These are phyloP conservation scores for Rhypophila decipiens DNA, from an alignment of 495 filamentous ascomycete genomes.

Conservation along the genomic window DNA sequence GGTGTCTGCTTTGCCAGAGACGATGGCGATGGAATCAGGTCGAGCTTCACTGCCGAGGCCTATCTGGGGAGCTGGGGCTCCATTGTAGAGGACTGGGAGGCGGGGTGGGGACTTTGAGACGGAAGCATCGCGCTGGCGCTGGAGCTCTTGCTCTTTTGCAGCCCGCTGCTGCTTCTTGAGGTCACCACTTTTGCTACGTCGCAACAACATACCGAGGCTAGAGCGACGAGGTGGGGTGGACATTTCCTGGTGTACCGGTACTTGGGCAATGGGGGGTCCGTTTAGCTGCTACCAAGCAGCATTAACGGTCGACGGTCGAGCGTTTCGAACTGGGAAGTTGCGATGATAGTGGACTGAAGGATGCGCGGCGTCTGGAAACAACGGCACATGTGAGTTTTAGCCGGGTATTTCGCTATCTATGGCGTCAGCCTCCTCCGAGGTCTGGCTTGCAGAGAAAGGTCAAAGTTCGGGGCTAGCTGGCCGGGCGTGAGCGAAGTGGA, in stretches of 20 bases:
- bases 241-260: constrained; percentile 31
- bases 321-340: constrained; percentile 10
- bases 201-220: constrained; percentile 61
- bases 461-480: constrained; percentile 5
- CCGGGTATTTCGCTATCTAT: constrained; percentile 6
- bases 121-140: constrained; percentile 59
- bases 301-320: constrained; percentile 12
- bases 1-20: constrained; percentile 46
- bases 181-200: constrained; percentile 75
- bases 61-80: constrained; percentile 52
- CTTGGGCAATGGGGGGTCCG: constrained; percentile 5
- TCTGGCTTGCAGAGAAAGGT: background rate
- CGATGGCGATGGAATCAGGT: constrained; percentile 58
- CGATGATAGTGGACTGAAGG: constrained; percentile 8
- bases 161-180: constrained; percentile 59
- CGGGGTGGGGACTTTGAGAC: constrained; percentile 68
- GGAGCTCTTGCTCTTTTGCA: constrained; percentile 56
- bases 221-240: constrained; percentile 45
- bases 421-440: constrained; percentile 1
- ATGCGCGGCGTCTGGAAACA: constrained; percentile 1
- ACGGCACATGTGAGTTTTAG: constrained; percentile 2
- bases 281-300: constrained; percentile 16
- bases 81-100: constrained; percentile 68
- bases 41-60: constrained; percentile 60
- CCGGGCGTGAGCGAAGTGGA: constrained; percentile 6